Evolutionary conservation across 805 yeast species (phyloP), one percentile per base, ranked within the genome.

Genomic region (Saturnispora zaruensis): DNA sequence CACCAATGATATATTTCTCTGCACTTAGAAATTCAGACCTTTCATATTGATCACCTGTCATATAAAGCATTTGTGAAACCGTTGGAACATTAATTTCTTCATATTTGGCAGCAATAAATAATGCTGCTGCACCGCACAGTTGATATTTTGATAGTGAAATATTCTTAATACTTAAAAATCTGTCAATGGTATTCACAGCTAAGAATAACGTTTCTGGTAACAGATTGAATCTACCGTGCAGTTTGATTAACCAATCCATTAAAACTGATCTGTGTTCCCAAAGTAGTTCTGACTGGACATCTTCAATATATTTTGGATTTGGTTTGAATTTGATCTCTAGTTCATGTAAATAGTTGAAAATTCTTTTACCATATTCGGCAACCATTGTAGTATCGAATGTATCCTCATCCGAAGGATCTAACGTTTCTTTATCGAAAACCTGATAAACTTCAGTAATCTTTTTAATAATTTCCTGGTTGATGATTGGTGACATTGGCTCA

Each of bases 71-170:
- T 67, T 87, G 86, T 50, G 82, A 76, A 28, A 89, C 82, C 24
- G 90, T 82, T n/a, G 96, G 97, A 9, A 87, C 77, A 61, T 81
- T 83, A 24, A 90, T 91, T 67, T 89, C 97, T 67, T 89, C 96
- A 65, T 85, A 87, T 67, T 89, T 89, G n/a, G 96, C 91, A 25
- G 96, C 96, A 51, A 87, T 81, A 66, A 88, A 86, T 49, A 89
- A 69, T 21, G 90, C 77, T 4, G 93, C 87, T 1, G 96, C 96
- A 13, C 98, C 99, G 45, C 93, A 96, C 53, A 93, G 75, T 69
- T 93, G 99, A 61, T 93, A 84, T 63, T 91, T 80, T 51, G 87
- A 78, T 53, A 89, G 73, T 9, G 95, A 81, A 3, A 93, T 95
- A 47, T 78, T 74, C 82, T 53, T 75, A 63, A 20, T 83, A 73